Base-by-base conservation (phyloP, 306 rosid species). In the Vachellia pachyceras region DNA sequence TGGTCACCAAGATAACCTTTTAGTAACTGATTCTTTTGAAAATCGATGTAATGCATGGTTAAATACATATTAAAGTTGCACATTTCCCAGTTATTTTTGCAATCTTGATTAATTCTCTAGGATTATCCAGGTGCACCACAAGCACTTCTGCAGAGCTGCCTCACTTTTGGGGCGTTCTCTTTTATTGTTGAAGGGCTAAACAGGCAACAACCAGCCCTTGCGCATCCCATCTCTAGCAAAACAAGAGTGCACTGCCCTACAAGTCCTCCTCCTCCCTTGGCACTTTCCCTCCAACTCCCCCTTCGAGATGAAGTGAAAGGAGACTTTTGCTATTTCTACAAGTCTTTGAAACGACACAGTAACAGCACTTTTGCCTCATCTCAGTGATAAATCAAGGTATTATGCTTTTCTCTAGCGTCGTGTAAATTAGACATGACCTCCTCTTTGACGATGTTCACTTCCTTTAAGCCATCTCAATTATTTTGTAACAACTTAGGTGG, bases 111-210 rank as follows among this genome's bases (percentile, higher is more conserved):
- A n/a, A n/a, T n/a, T n/a, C n/a, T n/a, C n/a, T n/a, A n/a, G n/a
- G 64, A 72, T 78, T 75, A 22, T 84, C 50, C 88, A 96, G 99
- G 99, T 36, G 91, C 98, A 73, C 99, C 99, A 17, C 99, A 92
- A 79, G 93, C 94, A 71, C 98, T 93, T 82, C 81, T 96, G 67
- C 99, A 93, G 90, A 89, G 94, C 80, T 96, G 99, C 46, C 68
- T 96, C 68, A 96, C 98, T 39, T 96, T 96, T 86, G 98, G 99
- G 80, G 98, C 98, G 25, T 93, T 96, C 78, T 96, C 99, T 22
- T 96, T 93, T 63, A 47, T 96, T 15, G 71, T 92, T 67, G 99
- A 96, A 80, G 92, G 97, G 79, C 90, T 96, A 73, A 96, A 96
- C 89, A 96, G 90, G 89, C 90, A 82, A 92, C 94, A 90, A 83